Conservation (phyloP, 169 alveolate genomes). For the Eimeria brunetti region DNA sequence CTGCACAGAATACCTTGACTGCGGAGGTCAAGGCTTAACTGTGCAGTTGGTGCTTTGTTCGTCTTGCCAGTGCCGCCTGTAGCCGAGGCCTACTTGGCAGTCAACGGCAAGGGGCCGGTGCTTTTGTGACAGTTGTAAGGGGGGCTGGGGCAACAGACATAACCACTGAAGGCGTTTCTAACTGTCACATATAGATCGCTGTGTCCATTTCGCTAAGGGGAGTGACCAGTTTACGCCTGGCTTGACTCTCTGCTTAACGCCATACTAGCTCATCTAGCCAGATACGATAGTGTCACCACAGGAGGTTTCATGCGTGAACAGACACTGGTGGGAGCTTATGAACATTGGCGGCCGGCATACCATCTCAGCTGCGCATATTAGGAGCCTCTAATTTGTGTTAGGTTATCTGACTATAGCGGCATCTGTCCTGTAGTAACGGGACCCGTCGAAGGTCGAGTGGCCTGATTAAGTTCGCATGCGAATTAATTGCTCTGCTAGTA, state of each 20-base stretch:
- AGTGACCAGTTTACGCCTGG: neutral
- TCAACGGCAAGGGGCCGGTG: neutral
- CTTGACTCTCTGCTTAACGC: neutral
- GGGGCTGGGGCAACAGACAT: neutral
- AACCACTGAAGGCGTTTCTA: neutral
- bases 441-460: neutral
- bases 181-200: neutral
- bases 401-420: neutral
- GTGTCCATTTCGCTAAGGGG: neutral
- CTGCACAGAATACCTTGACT: slow-evolving; percentile 76
- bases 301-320: neutral
- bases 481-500: neutral
- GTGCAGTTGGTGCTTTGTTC: neutral
- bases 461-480: neutral
- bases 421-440: neutral
- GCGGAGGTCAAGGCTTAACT: slow-evolving; percentile 77
- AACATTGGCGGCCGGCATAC: neutral
- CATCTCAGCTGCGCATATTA: neutral
- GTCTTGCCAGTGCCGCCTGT: neutral
- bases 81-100: neutral
- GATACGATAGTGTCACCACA: neutral
- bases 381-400: neutral
- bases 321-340: neutral
- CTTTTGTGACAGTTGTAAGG: neutral
- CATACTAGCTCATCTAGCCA: neutral